Evolutionary conservation across 2,329 filamentous ascomycete genomes (phyloP), one percentile per base, ranked within the genome.

Genomic region (Calonectria hawksworthii): DNA sequence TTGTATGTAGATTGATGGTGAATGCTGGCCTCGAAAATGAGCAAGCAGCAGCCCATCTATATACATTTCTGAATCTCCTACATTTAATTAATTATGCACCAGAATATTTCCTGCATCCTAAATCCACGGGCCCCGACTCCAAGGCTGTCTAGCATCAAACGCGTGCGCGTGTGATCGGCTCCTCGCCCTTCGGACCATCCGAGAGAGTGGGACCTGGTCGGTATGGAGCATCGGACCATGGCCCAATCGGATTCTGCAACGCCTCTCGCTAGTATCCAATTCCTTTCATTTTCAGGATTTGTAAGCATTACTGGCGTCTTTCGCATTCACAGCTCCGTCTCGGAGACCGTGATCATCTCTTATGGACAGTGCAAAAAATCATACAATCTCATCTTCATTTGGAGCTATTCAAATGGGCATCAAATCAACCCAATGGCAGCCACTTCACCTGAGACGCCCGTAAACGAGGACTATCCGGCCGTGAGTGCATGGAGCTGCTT

Each of bases 151-250:
- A 18, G n/a, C 23, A 36, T 3, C 34, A 4, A 41, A n/a, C 10
- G 4, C 32, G 18, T 16, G 30, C 21, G 32, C 6, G 8, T 8
- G 3, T 26, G 8, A 47, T 44, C 61, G 38, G 61, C n/a, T 13
- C 2, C 9, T 65, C 59, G 59, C 36, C 26, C 36, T 38, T 64
- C 61, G 61, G 61, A 65, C 38, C 3, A 44, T 65, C 61, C 61
- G 61, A 65, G 38, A 65, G 26, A 65, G 61, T 65, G 61, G 61
- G n/a, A 32, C 61, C 18, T 10, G n/a, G 38, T 65, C 61, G 61
- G 61, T 7, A 11, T 36, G 26, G 38, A 26, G n/a, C 56, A 13
- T 65, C 61, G 61, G 61, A 65, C 61, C 61, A 65, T 38, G 18
- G 28, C 13, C 61, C 61, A 65, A 65, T 65, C 38, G 28, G 56